Evolutionary conservation across 371 early-diverging fungal genomes (phyloP).

Genomic region (Phascolomyces articulosus): DNA sequence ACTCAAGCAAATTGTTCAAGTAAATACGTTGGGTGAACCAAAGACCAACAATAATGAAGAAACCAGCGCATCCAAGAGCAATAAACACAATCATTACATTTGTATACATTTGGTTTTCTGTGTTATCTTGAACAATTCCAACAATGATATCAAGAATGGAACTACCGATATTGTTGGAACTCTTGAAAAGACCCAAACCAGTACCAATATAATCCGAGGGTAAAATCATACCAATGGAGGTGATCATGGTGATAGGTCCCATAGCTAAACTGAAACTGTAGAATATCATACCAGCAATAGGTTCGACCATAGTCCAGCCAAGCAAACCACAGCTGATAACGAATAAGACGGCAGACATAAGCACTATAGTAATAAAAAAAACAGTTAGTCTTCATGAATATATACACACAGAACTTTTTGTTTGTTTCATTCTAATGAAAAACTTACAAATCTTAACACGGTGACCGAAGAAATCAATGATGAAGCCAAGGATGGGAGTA

Average conservation of each 20-base stretch:
- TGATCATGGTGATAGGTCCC: constrained; percentile 58
- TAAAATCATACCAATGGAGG: constrained; percentile 53
- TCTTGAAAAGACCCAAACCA: constrained; percentile 57
- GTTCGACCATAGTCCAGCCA: constrained; percentile 42
- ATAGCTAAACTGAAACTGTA: constrained; percentile 51
- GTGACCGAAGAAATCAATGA: constrained; percentile 55
- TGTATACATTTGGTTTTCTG: constrained; percentile 33
- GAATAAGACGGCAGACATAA: constrained; percentile 44
- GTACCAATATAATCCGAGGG: constrained; percentile 58
- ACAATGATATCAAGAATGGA: constrained; percentile 52
- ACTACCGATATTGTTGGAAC: constrained; percentile 50
- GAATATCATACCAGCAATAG: constrained; percentile 54
- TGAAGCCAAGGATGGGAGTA: constrained; percentile 56
- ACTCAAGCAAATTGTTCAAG: constrained; percentile 36
- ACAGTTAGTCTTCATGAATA: neutral
- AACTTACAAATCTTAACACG: constrained; percentile 20
- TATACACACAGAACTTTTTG: too few relatives aligned
- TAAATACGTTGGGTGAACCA: constrained; percentile 34
- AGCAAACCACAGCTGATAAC: constrained; percentile 46
- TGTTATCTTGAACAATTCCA: constrained; percentile 56
- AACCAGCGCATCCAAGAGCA: constrained; percentile 34
- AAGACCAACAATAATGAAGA: constrained; percentile 30
- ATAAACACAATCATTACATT: constrained; percentile 47
- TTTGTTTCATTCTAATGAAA: too few relatives aligned
- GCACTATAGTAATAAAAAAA: constrained; percentile 10